Conservation (phyloP, 495 filamentous ascomycete genomes). For the Daldinia decipiens region DNA sequence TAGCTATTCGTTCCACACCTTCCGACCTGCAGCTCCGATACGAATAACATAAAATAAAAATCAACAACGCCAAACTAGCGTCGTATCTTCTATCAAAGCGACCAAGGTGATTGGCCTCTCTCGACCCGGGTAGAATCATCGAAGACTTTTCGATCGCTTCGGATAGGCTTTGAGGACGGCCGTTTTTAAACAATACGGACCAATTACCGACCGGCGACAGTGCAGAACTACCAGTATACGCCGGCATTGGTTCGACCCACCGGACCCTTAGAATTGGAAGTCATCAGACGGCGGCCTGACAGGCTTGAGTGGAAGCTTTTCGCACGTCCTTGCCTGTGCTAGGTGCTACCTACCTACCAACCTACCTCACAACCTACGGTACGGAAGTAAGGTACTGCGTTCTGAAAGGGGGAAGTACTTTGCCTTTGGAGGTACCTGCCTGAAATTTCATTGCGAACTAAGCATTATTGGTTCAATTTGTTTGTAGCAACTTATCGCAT, state of each 20-base stretch:
- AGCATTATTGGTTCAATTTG: slow-evolving; percentile 20
- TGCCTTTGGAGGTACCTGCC: slow-evolving; percentile 18
- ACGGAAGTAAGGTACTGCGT: slow-evolving; percentile 17
- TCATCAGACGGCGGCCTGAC: slow-evolving; percentile 2
- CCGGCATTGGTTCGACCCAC: slow-evolving; percentile 35
- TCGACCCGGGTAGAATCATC: slow-evolving; percentile 22
- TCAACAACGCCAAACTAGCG: slow-evolving; percentile 11
- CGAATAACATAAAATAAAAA: not conserved
- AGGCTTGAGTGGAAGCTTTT: slow-evolving; percentile 32
- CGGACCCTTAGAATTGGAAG: slow-evolving; percentile 17
- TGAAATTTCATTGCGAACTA: slow-evolving; percentile 28
- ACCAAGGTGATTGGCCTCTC: not conserved
- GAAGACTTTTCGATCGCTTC: slow-evolving; percentile 19
- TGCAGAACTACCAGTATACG: slow-evolving; percentile 1
- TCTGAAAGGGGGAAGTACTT: slow-evolving; percentile 31
- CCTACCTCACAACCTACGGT: too few relatives aligned
- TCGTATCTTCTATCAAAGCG: not conserved
- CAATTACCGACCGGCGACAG: slow-evolving; percentile 2
- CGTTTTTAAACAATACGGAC: slow-evolving; percentile 13
- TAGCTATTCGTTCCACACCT: not conserved
- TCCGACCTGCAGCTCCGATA: slow-evolving; percentile 3
- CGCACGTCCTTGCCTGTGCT: slow-evolving; percentile 3
- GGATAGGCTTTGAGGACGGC: slow-evolving; percentile 1
- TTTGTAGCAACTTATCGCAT: not conserved
- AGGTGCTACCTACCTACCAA: too few relatives aligned